phyloP scores from a whole-genome alignment of 1,284 basidiomycete genomes.

The Austroboletus niveus region DNA sequence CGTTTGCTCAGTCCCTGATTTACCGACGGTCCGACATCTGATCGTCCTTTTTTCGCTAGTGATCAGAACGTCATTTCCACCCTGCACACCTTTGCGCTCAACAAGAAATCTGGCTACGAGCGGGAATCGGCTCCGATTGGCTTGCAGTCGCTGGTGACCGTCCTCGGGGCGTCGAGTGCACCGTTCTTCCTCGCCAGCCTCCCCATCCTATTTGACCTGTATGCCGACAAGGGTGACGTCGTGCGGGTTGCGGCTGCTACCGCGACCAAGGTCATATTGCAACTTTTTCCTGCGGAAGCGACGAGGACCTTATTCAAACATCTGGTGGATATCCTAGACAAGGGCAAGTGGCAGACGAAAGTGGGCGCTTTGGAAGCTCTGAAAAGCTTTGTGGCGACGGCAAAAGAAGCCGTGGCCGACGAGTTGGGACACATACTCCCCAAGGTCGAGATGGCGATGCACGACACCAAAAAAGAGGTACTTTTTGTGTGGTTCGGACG shows the following conservation, averaged over 20 bases:
- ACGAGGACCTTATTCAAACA: slow-evolving; percentile 71
- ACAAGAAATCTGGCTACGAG: slow-evolving; percentile 91
- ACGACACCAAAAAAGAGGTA: slow-evolving; percentile 96
- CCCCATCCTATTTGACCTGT: slow-evolving; percentile 78
- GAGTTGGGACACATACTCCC: slow-evolving; percentile 85
- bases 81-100: slow-evolving; percentile 72
- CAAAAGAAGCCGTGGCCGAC: slow-evolving; percentile 81
- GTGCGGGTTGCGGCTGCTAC: slow-evolving; percentile 80
- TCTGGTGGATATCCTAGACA: slow-evolving; percentile 75
- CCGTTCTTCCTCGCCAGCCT: slow-evolving; percentile 85
- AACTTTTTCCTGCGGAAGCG: slow-evolving; percentile 83
- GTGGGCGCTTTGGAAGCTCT: slow-evolving; percentile 91
- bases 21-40: slow-evolving; percentile 2
- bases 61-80: slow-evolving; percentile 63
- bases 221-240: slow-evolving; percentile 95
- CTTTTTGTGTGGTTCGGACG: slow-evolving; percentile 10
- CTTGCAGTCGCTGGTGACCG: slow-evolving; percentile 73
- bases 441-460: slow-evolving; percentile 89
- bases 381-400: slow-evolving; percentile 66
- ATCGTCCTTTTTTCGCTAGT: slow-evolving; percentile 36
- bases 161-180: slow-evolving; percentile 73
- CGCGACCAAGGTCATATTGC: slow-evolving; percentile 85
- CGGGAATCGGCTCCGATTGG: slow-evolving; percentile 90
- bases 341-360: slow-evolving; percentile 94
- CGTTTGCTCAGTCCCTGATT: slow-evolving; percentile 30